Evolutionary conservation across 2,329 filamentous ascomycete species (phyloP).

Genomic region (Chalaropsis thielavioides): DNA sequence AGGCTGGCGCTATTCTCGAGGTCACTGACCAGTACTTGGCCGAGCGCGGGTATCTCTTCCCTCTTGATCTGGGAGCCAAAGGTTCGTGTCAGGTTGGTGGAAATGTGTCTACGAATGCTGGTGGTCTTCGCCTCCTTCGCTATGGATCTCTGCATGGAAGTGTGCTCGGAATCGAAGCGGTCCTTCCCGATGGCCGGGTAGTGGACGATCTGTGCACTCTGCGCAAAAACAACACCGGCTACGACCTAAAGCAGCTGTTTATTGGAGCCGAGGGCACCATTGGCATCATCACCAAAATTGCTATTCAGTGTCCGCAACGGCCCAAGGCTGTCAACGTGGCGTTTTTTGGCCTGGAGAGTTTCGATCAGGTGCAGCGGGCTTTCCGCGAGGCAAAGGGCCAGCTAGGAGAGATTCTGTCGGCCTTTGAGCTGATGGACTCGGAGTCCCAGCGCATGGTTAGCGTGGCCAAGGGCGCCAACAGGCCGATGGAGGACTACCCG

Average conservation of each 20-base stretch:
- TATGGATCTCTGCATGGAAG: conserved; percentile 92
- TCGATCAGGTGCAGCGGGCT: conserved; percentile 71
- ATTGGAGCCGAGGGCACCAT: conserved; percentile 92
- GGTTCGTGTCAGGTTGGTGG: conserved; percentile 93
- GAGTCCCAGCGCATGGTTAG: conserved; percentile 66
- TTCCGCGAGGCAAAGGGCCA: conserved; percentile 82
- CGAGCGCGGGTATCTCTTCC: conserved; percentile 76
- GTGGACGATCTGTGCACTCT: conserved; percentile 77
- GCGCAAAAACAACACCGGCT: conserved; percentile 97
- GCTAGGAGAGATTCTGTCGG: conserved; percentile 87
- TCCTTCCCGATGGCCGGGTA: conserved; percentile 83
- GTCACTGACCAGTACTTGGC: conserved; percentile 74
- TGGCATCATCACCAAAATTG: conserved; percentile 81
- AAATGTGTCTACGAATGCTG: conserved; percentile 91
- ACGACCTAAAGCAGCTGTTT: conserved; percentile 92
- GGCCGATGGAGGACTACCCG: conserved; percentile 72
- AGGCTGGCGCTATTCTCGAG: conserved; percentile 85
- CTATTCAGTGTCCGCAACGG: conserved; percentile 76
- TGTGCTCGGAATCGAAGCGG: conserved; percentile 82
- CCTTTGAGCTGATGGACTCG: conserved; percentile 94
- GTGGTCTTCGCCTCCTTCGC: conserved; percentile 72
- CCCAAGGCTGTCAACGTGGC: conserved; percentile 86
- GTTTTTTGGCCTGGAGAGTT: conserved; percentile 82
- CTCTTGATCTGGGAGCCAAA: conserved; percentile 92
- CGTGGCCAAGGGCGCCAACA: conserved; percentile 57